Base-by-base conservation (phyloP, 139 green algal genomes). In the Edaphochlamys debaryana region DNA sequence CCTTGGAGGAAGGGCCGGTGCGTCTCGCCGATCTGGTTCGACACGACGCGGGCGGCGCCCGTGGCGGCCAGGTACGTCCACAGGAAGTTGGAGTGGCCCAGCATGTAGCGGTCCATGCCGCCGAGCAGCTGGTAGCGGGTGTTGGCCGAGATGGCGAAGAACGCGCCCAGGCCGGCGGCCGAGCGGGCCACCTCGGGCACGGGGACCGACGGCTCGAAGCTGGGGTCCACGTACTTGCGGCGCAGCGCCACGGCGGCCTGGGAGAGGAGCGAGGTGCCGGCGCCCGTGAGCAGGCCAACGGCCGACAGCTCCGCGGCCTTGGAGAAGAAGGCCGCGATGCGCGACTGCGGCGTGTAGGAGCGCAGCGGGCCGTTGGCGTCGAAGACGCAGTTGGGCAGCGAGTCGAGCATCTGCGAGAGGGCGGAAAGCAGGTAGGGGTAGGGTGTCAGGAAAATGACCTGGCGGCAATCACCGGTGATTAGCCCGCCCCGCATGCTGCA, bases 121-220 rank as follows among this genome's bases (percentile, higher is more conserved):
- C 93, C 94, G 15, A 99, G 77, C 48, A 96, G 79, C 91, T 99
- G 97, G 89, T 98, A 99, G 17, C 97, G 85, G 50, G 91, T 67
- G 88, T 99, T 99, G 50, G 91, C 90, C 76, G 94, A 95, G 20
- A 98, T 56, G 30, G 95, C 96, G 83, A 95, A 90, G 75, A 94
- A 96, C 0, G 93, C 92, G 15, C 87, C 96, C 69, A 98, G 92
- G 60, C 95, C 97, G 32, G 91, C 74, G n/a, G 90, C 90, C 69
- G 56, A 90, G 36, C 87, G 89, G 38, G 79, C 84, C 7, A 96
- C 67, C 9, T 83, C 79, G 27, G 97, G 94, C n/a, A 98, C 86
- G 17, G 91, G 80, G 11, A 96, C 87, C 15, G 91, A 93, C 30
- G 97, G 97, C 79, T 91, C 36, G 67, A 90, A 98, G 30, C 66